phyloP scores from a whole-genome alignment of 2,329 filamentous ascomycete species.

The Xylariomycetidae sp. region DNA sequence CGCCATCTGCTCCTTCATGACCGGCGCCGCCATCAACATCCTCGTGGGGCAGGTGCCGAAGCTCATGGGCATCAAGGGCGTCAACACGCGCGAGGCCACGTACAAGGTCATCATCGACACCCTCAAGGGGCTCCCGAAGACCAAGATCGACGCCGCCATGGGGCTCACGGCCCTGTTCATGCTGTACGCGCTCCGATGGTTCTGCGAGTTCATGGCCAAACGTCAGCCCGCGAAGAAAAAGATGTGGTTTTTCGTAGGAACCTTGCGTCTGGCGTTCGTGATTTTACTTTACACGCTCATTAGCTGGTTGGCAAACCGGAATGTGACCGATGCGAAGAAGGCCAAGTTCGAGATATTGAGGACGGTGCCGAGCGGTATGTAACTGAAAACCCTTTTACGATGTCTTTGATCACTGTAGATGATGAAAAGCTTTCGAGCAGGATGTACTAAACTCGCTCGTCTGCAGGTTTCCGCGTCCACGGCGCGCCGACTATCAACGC shows the following conservation, averaged over 20 bases:
- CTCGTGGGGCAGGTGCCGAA: slow-evolving; percentile 45
- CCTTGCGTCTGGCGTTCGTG: slow-evolving; percentile 73
- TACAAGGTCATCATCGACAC: slow-evolving; percentile 49
- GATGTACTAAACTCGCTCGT: slow-evolving; percentile 24
- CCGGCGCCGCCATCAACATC: slow-evolving; percentile 48
- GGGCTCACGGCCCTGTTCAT: slow-evolving; percentile 64
- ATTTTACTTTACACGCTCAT: slow-evolving; percentile 77
- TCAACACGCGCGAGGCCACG: slow-evolving; percentile 45
- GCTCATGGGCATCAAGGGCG: slow-evolving; percentile 44
- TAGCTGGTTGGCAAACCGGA: slow-evolving; percentile 65
- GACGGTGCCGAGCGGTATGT: slow-evolving; percentile 61
- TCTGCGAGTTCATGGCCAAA: slow-evolving; percentile 60
- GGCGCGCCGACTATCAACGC: slow-evolving; percentile 59
- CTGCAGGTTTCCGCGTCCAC: slow-evolving; percentile 64
- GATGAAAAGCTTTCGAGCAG: slow-evolving; percentile 67
- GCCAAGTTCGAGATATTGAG: slow-evolving; percentile 62
- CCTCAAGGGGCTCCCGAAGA: slow-evolving; percentile 39
- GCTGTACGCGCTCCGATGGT: slow-evolving; percentile 62
- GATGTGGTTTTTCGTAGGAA: slow-evolving; percentile 73
- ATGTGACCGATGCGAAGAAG: slow-evolving; percentile 43
- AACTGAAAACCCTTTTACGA: too few relatives aligned
- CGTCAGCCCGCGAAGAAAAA: slow-evolving; percentile 63
- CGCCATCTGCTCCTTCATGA: slow-evolving; percentile 52
- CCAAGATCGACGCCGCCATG: slow-evolving; percentile 66
- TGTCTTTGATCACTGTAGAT: too few relatives aligned